These are phyloP conservation scores for Herpetospermum pedunculosum DNA, from an alignment of 306 rosid genomes.

Conservation along the genomic window DNA sequence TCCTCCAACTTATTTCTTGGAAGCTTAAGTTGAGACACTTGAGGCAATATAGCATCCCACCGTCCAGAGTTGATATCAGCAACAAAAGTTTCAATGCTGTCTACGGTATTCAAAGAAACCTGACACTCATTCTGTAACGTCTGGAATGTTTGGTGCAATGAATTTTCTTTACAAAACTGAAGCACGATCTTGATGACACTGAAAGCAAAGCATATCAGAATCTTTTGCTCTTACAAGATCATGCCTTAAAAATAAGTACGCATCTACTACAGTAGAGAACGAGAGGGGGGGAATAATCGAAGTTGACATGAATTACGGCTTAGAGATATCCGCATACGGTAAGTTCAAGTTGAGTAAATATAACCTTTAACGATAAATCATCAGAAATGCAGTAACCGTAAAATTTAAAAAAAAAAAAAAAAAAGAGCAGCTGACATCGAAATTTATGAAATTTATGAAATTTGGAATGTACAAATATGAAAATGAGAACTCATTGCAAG, in stretches of 20 bases:
- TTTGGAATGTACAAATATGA: not conserved
- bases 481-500: not conserved
- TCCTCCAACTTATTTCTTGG: constrained; percentile 91
- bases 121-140: constrained; percentile 90
- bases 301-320: not conserved
- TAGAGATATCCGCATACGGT: not conserved
- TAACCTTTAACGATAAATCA: not conserved
- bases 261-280: not conserved
- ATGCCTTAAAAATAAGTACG: not conserved
- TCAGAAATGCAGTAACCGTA: not conserved
- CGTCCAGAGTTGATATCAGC: constrained; percentile 91
- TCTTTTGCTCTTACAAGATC: not conserved
- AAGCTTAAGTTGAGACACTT: constrained; percentile 93
- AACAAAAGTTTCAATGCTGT: constrained; percentile 86
- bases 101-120: constrained; percentile 91
- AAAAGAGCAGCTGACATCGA: not conserved
- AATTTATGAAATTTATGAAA: too few relatives aligned
- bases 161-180: constrained; percentile 94
- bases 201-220: constrained; percentile 12
- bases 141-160: constrained; percentile 85
- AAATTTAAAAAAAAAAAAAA: too few relatives aligned
- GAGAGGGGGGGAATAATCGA: not conserved
- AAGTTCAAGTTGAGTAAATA: not conserved
- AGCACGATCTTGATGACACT: constrained; percentile 97
- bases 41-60: constrained; percentile 95